These are phyloP conservation scores for Fremontodendron californicum DNA, from an alignment of 345 rosid species.

Conservation along the genomic window DNA sequence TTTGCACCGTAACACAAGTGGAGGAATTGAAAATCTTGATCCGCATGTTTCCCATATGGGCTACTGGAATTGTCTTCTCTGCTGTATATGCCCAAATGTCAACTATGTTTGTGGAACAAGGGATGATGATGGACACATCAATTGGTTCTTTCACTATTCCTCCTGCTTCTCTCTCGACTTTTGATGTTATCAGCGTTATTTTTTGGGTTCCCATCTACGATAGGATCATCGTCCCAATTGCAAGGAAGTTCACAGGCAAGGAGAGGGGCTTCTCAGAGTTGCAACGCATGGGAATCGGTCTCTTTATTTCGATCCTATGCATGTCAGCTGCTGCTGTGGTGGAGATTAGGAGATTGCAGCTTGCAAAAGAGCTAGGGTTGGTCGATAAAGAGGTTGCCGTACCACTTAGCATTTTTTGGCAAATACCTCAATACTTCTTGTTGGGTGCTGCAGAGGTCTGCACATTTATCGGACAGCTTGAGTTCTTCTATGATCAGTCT, in stretches of 20 bases:
- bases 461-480: constrained; percentile 71
- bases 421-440: constrained; percentile 73
- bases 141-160: constrained; percentile 81
- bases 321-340: constrained; percentile 88
- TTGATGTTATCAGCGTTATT: constrained; percentile 71
- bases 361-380: constrained; percentile 67
- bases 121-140: constrained; percentile 71
- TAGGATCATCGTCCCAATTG: constrained; percentile 62
- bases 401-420: constrained; percentile 81
- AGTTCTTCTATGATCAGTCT: constrained; percentile 89
- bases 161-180: constrained; percentile 75
- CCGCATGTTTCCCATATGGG: constrained; percentile 91
- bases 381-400: constrained; percentile 44
- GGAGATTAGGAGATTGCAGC: constrained; percentile 47
- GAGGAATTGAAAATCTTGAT: constrained; percentile 84
- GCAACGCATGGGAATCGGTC: constrained; percentile 90
- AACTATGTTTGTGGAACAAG: constrained; percentile 95
- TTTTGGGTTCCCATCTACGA: constrained; percentile 85
- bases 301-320: constrained; percentile 59
- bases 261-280: constrained; percentile 87
- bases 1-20: constrained; percentile 88
- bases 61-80: constrained; percentile 77
- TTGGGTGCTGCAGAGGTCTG: constrained; percentile 86
- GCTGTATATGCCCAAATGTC: constrained; percentile 78
- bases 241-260: constrained; percentile 69